Evolutionary conservation across 2,329 filamentous ascomycete species (phyloP).

Genomic region (Phyllosticta citribraziliensis): DNA sequence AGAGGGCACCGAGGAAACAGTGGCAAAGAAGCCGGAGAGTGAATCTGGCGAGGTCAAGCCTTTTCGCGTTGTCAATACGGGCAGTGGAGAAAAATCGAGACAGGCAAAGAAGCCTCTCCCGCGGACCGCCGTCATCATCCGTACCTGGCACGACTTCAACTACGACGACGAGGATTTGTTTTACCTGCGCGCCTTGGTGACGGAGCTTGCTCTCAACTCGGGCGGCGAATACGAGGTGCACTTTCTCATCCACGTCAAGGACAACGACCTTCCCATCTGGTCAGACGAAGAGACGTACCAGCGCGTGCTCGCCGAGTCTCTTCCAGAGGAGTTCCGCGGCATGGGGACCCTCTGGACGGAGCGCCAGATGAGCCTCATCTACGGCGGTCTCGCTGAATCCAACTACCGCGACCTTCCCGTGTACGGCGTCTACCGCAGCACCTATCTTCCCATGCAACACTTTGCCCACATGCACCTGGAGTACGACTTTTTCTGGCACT

Average conservation of each 20-base stretch:
- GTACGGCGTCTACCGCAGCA: slow-evolving; percentile 59
- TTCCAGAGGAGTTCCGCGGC: slow-evolving; percentile 40
- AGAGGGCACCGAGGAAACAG: background rate
- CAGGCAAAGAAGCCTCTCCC: slow-evolving; percentile 31
- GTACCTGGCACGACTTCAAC: slow-evolving; percentile 70
- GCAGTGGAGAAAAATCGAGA: slow-evolving; percentile 6
- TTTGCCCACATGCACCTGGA: slow-evolving; percentile 83
- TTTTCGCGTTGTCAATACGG: background rate
- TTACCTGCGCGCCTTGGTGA: slow-evolving; percentile 70
- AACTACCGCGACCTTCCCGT: slow-evolving; percentile 53
- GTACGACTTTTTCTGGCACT: slow-evolving; percentile 88
- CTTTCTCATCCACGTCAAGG: slow-evolving; percentile 76
- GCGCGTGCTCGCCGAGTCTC: slow-evolving; percentile 44
- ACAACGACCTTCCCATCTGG: slow-evolving; percentile 71
- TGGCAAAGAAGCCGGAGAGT: slow-evolving; percentile 11
- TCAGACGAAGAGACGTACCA: slow-evolving; percentile 66
- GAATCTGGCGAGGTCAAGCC: slow-evolving; percentile 16
- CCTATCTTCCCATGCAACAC: slow-evolving; percentile 90
- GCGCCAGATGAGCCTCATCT: slow-evolving; percentile 45
- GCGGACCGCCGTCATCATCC: slow-evolving; percentile 69
- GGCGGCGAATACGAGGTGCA: slow-evolving; percentile 76
- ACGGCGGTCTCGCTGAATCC: slow-evolving; percentile 40
- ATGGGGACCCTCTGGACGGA: slow-evolving; percentile 46
- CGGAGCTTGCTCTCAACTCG: slow-evolving; percentile 66
- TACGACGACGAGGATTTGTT: slow-evolving; percentile 75